A percentile compares a stretch with the other conserved stretches of the same genome.
Conservation (phyloP, 2,329 filamentous ascomycete species). For the Colletotrichum tanaceti region DNA sequence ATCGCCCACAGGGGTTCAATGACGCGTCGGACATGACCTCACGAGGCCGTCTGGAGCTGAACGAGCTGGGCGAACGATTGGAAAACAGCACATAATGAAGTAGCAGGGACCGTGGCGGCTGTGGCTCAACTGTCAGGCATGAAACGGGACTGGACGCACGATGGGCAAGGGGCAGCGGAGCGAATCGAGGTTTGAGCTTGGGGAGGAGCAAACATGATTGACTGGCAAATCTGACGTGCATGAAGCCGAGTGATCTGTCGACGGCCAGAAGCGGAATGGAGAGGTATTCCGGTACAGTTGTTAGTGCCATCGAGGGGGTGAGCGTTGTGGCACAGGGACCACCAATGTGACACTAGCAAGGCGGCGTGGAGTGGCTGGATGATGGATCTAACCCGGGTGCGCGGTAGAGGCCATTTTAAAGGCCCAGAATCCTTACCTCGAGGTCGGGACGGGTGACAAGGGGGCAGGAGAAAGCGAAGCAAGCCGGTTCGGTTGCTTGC, state of each 20-base stretch:
- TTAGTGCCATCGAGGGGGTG: not conserved
- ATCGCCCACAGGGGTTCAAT: not conserved
- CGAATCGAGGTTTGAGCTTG: conserved; percentile 24
- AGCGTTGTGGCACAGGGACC: conserved; percentile 28
- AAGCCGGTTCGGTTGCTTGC: not conserved
- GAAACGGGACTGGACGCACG: conserved; percentile 24
- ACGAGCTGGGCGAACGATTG: conserved; percentile 8
- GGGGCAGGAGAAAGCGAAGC: not conserved
- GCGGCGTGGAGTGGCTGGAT: conserved; percentile 30
- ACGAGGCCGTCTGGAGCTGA: conserved; percentile 1
- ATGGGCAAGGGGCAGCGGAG: conserved; percentile 20
- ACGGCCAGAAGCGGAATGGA: conserved; percentile 34
- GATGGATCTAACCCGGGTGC: conserved; percentile 36
- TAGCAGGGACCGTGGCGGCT: not conserved
- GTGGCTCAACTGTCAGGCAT: conserved; percentile 16
- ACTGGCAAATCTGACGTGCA: conserved; percentile 38
- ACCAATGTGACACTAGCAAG: conserved; percentile 21
- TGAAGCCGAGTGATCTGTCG: conserved; percentile 35
- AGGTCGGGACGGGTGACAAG: not conserved
- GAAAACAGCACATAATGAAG: conserved; percentile 1
- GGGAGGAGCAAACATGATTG: conserved; percentile 14
- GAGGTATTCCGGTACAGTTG: conserved; percentile 10
- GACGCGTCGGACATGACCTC: conserved; percentile 1
- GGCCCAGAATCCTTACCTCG: conserved; percentile 11
- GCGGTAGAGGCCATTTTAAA: conserved; percentile 32